Conservation (phyloP, 495 filamentous ascomycete genomes). For the Penicillium dipodomyicola region DNA sequence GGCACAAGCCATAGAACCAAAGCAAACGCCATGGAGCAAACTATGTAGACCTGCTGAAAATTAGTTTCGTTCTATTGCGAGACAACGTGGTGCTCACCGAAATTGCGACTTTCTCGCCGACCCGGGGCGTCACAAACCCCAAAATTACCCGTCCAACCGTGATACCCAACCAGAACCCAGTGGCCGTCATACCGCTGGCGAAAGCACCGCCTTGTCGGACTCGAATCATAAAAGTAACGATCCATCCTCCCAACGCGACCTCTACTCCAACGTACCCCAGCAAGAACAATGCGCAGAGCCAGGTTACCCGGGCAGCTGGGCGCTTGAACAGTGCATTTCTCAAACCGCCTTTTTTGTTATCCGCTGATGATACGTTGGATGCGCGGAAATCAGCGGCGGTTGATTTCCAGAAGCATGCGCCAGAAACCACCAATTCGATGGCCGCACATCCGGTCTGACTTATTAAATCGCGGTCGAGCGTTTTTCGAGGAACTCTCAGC, state of each 20-base stretch:
- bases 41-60: constrained; percentile 46
- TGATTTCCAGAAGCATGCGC: constrained; percentile 64
- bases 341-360: constrained; percentile 48
- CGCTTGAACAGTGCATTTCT: constrained; percentile 53
- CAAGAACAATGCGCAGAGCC: constrained; percentile 74
- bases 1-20: constrained; percentile 68
- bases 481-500: not conserved
- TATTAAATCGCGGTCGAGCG: not conserved
- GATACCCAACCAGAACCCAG: constrained; percentile 66
- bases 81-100: constrained; percentile 31
- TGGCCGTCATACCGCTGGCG: constrained; percentile 60
- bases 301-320: constrained; percentile 57
- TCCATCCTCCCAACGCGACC: constrained; percentile 75
- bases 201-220: constrained; percentile 55
- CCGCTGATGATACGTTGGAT: constrained; percentile 27
- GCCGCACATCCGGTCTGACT: constrained; percentile 58
- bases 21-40: constrained; percentile 51
- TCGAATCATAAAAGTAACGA: constrained; percentile 63
- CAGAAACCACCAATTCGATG: constrained; percentile 55
- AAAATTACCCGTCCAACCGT: constrained; percentile 59
- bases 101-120: constrained; percentile 61
- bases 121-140: constrained; percentile 60
- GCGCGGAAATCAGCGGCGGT: constrained; percentile 62
- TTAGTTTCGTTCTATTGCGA: not conserved
- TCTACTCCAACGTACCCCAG: constrained; percentile 83